These are phyloP conservation scores for Aspergillus indologenus DNA, from an alignment of 495 filamentous ascomycete species.

Conservation along the genomic window DNA sequence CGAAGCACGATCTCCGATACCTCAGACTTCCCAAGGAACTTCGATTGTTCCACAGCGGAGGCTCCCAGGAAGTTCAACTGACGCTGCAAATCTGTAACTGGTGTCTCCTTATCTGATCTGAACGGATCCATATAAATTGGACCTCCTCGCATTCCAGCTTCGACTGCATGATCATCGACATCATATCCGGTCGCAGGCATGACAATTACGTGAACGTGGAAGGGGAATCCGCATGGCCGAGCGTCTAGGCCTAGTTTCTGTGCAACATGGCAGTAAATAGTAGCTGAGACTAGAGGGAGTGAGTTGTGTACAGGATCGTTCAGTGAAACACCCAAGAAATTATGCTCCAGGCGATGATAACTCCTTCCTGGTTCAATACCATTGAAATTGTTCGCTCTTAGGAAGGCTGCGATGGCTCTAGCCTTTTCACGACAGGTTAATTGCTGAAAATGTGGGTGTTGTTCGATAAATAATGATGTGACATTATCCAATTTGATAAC, in stretches of 20 bases:
- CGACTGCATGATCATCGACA: conserved; percentile 58
- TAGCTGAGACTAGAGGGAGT: conserved; percentile 72
- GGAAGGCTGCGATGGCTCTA: conserved; percentile 59
- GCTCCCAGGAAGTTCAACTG: conserved; percentile 63
- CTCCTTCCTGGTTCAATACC: conserved; percentile 61
- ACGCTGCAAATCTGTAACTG: conserved; percentile 52
- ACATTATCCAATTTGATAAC: conserved; percentile 60
- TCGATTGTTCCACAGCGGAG: conserved; percentile 45
- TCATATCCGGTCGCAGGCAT: conserved; percentile 55
- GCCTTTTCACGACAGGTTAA: conserved; percentile 64
- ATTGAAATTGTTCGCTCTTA: conserved; percentile 62
- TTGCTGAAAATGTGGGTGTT: conserved; percentile 47
- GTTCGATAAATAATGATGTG: conserved; percentile 46
- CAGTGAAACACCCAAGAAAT: conserved; percentile 72
- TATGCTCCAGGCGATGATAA: conserved; percentile 79
- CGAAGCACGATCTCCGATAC: conserved; percentile 68
- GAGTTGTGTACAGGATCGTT: conserved; percentile 61
- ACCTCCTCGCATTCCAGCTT: conserved; percentile 38
- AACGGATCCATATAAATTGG: conserved; percentile 85
- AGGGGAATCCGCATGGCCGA: conserved; percentile 70
- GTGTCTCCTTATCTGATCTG: conserved; percentile 63
- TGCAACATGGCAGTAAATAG: conserved; percentile 68
- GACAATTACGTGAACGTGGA: conserved; percentile 75
- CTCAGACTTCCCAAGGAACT: conserved; percentile 57
- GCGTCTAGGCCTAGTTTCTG: conserved; percentile 65